Evolutionary conservation across 2,329 filamentous ascomycete genomes (phyloP), one percentile per base, ranked within the genome.

Genomic region (Calonectria henricotiae): DNA sequence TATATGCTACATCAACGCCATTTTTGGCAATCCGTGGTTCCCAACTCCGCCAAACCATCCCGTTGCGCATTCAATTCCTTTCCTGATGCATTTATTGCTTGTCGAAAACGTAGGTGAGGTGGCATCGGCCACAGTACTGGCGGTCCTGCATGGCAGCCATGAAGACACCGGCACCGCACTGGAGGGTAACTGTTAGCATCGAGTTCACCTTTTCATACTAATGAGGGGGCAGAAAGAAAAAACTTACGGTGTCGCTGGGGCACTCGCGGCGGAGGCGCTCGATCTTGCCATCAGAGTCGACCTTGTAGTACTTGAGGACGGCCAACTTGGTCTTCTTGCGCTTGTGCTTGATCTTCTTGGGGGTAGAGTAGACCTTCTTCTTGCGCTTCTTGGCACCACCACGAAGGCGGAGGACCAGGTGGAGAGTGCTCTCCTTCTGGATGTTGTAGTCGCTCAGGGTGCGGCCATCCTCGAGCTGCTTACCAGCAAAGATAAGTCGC

Each of bases 281-380:
- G 82, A 99, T 98, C 93, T 98, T 98, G 88, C 97, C 96, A 83
- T 99, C 96, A 82, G 94, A 94, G 87, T 98, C 96, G 82, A 99
- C 96, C 94, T 99, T 99, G 94, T 99, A 99, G 94, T 99, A 99
- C 93, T 99, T 99, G 87, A 99, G 95, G 81, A 99, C 96, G 83
- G 96, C 96, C 86, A 99, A 90, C 93, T 99, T 99, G 92, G 94
- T 98, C 96, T 99, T 99, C 95, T 98, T 99, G 90, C 95, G 93
- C 95, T 99, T 99, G 93, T 99, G 96, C 96, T 99, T 99, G 93
- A 99, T 99, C 95, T 99, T 99, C 95, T 99, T 99, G 86, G 96
- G 96, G 83, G 96, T 99, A 86, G 94, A 98, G 94, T 99, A 99
- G 81, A 99, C 96, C 95, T 99, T 99, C 95, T 98, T 98, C 94